Evolutionary conservation across 768 basidiomycete species (phyloP).

Genomic region (Leucogyrophana mollusca): DNA sequence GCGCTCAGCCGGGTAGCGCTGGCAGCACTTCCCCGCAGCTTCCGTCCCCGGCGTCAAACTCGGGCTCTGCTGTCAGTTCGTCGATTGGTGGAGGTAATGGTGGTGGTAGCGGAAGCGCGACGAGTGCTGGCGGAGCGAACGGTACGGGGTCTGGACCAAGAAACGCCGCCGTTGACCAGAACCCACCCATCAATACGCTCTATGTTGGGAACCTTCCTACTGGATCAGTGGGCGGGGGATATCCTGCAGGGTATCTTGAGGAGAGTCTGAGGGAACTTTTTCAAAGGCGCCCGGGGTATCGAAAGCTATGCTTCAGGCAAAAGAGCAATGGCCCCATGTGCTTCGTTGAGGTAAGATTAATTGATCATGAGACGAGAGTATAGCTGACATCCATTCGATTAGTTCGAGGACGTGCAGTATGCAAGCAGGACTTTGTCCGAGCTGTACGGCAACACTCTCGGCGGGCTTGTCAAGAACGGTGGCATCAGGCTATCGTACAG

Average conservation of each 20-base stretch:
- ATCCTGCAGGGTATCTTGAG: constrained; percentile 80
- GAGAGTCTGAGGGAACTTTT: constrained; percentile 85
- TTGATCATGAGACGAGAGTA: background rate
- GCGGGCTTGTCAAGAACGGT: constrained; percentile 89
- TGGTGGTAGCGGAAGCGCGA: constrained; percentile 28
- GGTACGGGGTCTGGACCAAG: constrained; percentile 25
- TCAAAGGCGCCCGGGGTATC: constrained; percentile 75
- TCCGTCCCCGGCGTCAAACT: constrained; percentile 72
- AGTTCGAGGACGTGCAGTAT: constrained; percentile 89
- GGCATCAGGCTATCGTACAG: constrained; percentile 97
- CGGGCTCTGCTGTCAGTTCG: constrained; percentile 46
- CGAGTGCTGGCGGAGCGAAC: constrained; percentile 24
- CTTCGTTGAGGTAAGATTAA: constrained; percentile 82
- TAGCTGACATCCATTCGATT: constrained; percentile 4
- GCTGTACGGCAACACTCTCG: constrained; percentile 87
- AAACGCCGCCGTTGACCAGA: constrained; percentile 70
- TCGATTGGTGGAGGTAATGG: constrained; percentile 16
- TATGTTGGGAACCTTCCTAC: constrained; percentile 98
- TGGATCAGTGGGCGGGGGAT: constrained; percentile 65
- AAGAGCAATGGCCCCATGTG: constrained; percentile 99
- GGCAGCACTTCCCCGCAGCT: constrained; percentile 70
- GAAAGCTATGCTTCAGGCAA: constrained; percentile 91
- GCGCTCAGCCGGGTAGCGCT: constrained; percentile 30
- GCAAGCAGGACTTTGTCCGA: constrained; percentile 89
- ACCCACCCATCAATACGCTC: constrained; percentile 98